Evolutionary conservation across 139 green algal genomes (phyloP), one percentile per base, ranked within the genome.

Genomic region (Chlorella sp.): DNA sequence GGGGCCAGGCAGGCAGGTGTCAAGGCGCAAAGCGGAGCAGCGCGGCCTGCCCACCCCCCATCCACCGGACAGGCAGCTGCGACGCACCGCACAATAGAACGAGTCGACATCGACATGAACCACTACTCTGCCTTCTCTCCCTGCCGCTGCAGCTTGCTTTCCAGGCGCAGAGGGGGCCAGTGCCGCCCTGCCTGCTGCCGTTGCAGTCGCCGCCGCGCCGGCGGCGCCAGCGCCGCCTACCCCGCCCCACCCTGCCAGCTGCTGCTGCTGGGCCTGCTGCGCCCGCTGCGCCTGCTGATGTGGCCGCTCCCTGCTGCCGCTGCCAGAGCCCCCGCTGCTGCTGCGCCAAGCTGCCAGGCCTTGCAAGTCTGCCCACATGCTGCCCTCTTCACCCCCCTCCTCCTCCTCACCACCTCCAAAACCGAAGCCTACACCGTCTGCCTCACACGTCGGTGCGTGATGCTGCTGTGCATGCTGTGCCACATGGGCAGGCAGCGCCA

Each of bases 81-180:
- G 26, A 37, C 76, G 37, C 48, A 88, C 91, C 90, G 88, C 53
- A 64, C 94, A 96, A 76, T 96, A 96, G 81, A 95, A 96, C 73
- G 81, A 92, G 66, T 96, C 94, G 16, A 95, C 87, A 32, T 96
- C 94, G 24, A 86, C 69, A 69, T 90, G 87, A 3, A 81, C 21
- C 15, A 86, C n/a, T 18, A 90, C 78, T 26, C 64, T 9, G 2
- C 22, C 24, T 26, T 28, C 64, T 26, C 2, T 28, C 2, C 36
- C 73, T 66, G 64, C 61, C 61, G n/a, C 83, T 37, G 64, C 22
- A 28, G 36, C 42, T 21, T 24, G 11, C 32, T 32, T 11, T 60
- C n/a, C 80, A 39, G 80, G 21, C 48, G 19, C 32, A 64, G 32
- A 68, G 39, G 78, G 0, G 30, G 24, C 32, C n/a, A 28, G 18